Percentiles rank a stretch among this genome's conserved stretches.
These are phyloP conservation scores for Leccinum incarnatum DNA, from an alignment of 768 basidiomycete species.

Conservation along the genomic window DNA sequence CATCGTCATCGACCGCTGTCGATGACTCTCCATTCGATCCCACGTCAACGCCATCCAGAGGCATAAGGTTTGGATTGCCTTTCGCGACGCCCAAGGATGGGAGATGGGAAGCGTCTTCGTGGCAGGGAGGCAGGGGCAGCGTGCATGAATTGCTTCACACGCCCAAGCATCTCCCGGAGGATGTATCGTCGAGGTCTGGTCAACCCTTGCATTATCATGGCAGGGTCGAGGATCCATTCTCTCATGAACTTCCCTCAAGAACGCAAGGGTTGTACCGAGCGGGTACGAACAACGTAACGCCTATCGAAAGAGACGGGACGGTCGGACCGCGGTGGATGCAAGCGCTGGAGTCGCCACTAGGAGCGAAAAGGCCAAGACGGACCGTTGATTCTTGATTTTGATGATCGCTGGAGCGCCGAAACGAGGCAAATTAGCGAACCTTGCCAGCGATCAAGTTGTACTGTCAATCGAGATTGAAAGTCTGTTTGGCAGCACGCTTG, in stretches of 20 bases:
- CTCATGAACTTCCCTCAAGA: constrained; percentile 19
- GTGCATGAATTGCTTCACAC: constrained; percentile 51
- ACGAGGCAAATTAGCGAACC: background rate
- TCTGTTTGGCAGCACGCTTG: background rate
- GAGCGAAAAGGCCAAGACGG: constrained; percentile 26
- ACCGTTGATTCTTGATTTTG: constrained; percentile 12
- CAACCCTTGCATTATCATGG: constrained; percentile 9
- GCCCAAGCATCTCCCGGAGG: constrained; percentile 40
- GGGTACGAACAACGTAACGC: constrained; percentile 47
- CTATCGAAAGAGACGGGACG: constrained; percentile 41
- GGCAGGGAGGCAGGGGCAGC: constrained; percentile 30
- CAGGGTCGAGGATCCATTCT: constrained; percentile 18
- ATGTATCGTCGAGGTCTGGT: constrained; percentile 12
- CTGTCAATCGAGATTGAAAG: background rate
- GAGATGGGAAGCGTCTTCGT: constrained; percentile 34
- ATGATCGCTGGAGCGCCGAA: background rate
- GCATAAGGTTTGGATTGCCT: constrained; percentile 57
- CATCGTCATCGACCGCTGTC: constrained; percentile 17
- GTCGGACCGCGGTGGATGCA: constrained; percentile 22
- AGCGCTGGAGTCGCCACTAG: constrained; percentile 29
- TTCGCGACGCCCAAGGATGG: constrained; percentile 65
- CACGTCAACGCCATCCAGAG: constrained; percentile 77
- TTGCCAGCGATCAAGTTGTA: background rate
- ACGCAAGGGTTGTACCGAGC: constrained; percentile 15
- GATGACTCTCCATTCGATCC: constrained; percentile 72